phyloP scores from a whole-genome alignment of 202 grass and related monocot species.

The Saccharum hybrid region DNA sequence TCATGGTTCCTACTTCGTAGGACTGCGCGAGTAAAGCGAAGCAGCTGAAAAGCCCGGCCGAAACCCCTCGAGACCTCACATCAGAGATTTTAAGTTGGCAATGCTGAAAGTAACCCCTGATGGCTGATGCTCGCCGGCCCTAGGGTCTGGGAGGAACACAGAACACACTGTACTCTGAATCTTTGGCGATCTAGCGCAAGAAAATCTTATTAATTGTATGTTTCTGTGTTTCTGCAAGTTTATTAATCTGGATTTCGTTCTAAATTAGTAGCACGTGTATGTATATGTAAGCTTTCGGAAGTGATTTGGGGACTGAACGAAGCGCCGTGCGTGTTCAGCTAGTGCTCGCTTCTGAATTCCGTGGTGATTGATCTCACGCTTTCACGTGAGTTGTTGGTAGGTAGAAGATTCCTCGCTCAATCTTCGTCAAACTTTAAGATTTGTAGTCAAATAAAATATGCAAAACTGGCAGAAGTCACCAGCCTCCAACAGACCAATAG shows the following conservation, averaged over 20 bases:
- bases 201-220: neutral
- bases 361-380: neutral
- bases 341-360: neutral
- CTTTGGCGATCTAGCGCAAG: neutral
- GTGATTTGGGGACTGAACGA: neutral
- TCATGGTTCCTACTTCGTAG: neutral
- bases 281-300: neutral
- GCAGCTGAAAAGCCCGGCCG: neutral
- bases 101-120: constrained; percentile 29
- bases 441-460: constrained; percentile 2
- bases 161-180: neutral
- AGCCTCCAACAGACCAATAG: too few relatives aligned
- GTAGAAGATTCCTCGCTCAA: neutral
- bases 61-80: constrained; percentile 25
- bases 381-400: neutral
- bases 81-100: constrained; percentile 12
- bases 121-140: neutral
- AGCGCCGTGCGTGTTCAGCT: neutral
- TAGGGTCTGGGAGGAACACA: neutral
- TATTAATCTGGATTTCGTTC: neutral
- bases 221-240: neutral
- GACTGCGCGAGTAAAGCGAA: neutral
- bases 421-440: neutral
- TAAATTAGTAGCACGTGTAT: neutral
- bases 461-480: neutral